Evolutionary conservation across 2,329 filamentous ascomycete species (phyloP), one percentile per base, ranked within the genome.

Genomic region (Diaporthe sp.): DNA sequence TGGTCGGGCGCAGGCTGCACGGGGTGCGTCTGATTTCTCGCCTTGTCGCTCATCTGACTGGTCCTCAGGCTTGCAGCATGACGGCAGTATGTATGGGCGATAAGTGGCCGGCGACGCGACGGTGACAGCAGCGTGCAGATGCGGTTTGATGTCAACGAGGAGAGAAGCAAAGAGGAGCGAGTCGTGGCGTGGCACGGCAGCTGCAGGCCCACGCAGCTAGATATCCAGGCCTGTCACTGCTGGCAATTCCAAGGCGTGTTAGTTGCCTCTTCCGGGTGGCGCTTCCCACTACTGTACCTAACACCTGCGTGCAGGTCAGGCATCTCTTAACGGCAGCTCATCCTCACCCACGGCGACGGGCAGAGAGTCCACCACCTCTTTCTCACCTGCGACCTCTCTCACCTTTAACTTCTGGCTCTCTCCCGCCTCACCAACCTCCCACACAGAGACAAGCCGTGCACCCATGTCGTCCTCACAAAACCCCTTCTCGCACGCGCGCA

Each of bases 151-250:
- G 67, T n/a, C 42, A 31, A 55, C 15, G 46, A 25, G 22, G 49
- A 46, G 71, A 37, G 12, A 13, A 31, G 71, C 46, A 42, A 60
- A 73, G 60, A 65, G 4, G 42, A 68, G 74, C 68, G 70, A 73
- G 74, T 72, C 68, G 68, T 75, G 70, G 49, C 37, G 74, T 75
- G 39, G 51, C 60, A 75, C 74, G 9, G 74, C 74, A 75, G 74
- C 65, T 70, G 65, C 65, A 55, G 34, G 65, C 46, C 46, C n/a
- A 51, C 57, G 67, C 42, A 60, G 61, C 61, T 74, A 70, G 72
- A 70, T 61, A 68, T 74, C 44, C 22, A 49, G 34, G 39, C 62
- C 62, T 25, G 55, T 65, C 53, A 34, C 28, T 12, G 57, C 53
- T 44, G 55, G 49, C 2, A 31, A 39, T 37, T 44, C 19, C 17